phyloP scores from a whole-genome alignment of 352 stramenopile species.

The Phytopythium kandeliae region DNA sequence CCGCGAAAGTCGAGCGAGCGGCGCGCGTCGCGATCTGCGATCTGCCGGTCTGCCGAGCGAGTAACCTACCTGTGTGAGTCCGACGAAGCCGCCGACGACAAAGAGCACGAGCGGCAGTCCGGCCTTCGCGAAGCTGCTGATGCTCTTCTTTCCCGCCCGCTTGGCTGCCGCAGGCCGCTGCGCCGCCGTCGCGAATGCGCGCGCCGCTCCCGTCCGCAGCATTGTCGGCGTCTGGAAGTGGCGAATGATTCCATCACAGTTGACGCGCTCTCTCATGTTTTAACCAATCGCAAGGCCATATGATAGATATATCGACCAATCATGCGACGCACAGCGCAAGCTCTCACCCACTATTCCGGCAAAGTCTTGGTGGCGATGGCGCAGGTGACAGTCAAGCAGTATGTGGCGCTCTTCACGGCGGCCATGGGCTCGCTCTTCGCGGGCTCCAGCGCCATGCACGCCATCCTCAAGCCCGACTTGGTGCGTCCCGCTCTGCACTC shows the following conservation, averaged over 20 bases:
- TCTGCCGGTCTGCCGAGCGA: no score
- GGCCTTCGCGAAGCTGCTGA: constrained; percentile 52
- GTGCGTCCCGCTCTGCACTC: constrained; percentile 21
- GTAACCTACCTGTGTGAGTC: constrained; percentile 75
- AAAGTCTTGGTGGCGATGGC: no score
- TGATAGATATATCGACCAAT: not conserved
- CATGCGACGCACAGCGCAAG: not conserved
- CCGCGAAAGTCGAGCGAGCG: no score
- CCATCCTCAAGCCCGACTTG: constrained; percentile 74
- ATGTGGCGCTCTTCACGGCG: constrained; percentile 58
- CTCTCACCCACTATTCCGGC: not conserved
- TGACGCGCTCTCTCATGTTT: no score
- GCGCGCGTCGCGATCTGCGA: no score
- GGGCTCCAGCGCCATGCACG: constrained; percentile 80
- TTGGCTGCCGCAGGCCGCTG: constrained; percentile 7
- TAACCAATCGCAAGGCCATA: constrained; percentile 14
- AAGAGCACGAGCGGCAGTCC: constrained; percentile 80
- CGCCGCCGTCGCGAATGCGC: constrained; percentile 17
- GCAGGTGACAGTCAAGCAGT: constrained; percentile 69
- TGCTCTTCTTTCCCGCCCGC: constrained; percentile 35
- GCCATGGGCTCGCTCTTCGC: constrained; percentile 81
- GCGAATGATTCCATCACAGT: not conserved
- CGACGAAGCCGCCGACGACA: constrained; percentile 70
- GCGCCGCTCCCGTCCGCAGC: constrained; percentile 15
- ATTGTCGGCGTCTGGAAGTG: constrained; percentile 11